Percentiles rank a stretch among this genome's conserved stretches.
These are phyloP conservation scores for Tolypocladium ovalisporum DNA, from an alignment of 2,329 filamentous ascomycete genomes.

Conservation along the genomic window DNA sequence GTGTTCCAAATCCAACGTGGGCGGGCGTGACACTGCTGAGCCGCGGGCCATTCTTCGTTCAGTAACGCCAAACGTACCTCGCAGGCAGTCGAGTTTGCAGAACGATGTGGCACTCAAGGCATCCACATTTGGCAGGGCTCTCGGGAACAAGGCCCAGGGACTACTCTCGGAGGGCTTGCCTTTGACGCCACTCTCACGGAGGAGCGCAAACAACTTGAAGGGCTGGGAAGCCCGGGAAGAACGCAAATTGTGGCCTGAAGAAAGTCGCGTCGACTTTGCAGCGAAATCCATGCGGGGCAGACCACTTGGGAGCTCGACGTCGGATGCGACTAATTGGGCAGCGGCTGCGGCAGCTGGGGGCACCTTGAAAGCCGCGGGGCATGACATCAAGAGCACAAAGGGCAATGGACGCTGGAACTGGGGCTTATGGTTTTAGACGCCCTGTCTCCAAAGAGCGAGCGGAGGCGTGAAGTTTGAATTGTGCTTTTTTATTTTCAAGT, in stretches of 20 bases:
- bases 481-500: slow-evolving; percentile 5
- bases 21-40: too few relatives aligned
- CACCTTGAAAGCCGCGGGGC: neutral
- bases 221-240: neutral
- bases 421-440: slow-evolving; percentile 17
- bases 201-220: neutral
- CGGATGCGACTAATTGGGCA: neutral
- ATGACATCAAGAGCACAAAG: slow-evolving; percentile 8
- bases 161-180: neutral
- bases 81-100: neutral
- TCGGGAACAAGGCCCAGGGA: neutral
- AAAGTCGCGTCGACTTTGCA: neutral
- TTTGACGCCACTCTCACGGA: neutral
- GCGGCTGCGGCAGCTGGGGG: slow-evolving; percentile 4
- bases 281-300: neutral
- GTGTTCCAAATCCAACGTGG: neutral
- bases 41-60: neutral
- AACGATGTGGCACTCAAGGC: neutral
- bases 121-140: slow-evolving; percentile 1
- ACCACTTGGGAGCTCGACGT: neutral
- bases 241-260: neutral
- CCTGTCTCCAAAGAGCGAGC: neutral
- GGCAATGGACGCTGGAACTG: slow-evolving; percentile 12
- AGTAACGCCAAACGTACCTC: neutral
- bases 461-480: neutral